A percentile compares a stretch with the other conserved stretches of the same genome.
These are phyloP conservation scores for Schwanniomyces yamadae DNA, from an alignment of 805 yeast species.

Conservation along the genomic window DNA sequence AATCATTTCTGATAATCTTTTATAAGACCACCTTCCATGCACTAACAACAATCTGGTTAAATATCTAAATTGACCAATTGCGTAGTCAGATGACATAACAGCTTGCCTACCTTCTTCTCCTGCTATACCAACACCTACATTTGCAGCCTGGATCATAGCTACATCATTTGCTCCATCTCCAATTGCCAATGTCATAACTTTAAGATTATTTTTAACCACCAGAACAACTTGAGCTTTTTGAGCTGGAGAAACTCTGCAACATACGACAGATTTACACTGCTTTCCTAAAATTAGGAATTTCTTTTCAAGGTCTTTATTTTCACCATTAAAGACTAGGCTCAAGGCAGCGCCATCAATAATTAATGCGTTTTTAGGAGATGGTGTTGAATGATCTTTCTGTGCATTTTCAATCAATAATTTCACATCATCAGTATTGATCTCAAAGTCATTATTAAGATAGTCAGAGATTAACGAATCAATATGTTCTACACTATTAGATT, in stretches of 20 bases:
- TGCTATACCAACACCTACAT: slow-evolving; percentile 82
- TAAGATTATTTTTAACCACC: slow-evolving; percentile 60
- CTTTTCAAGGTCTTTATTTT: slow-evolving; percentile 23
- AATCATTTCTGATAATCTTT: slow-evolving; percentile 71
- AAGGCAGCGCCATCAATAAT: slow-evolving; percentile 73
- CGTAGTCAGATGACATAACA: slow-evolving; percentile 83
- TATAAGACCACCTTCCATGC: slow-evolving; percentile 85
- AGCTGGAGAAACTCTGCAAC: slow-evolving; percentile 83
- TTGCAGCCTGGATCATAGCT: slow-evolving; percentile 85
- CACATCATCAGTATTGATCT: slow-evolving; percentile 24
- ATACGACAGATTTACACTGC: slow-evolving; percentile 73
- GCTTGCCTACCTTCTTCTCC: slow-evolving; percentile 89
- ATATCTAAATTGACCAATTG: slow-evolving; percentile 75
- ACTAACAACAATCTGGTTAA: slow-evolving; percentile 63
- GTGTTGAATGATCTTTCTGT: slow-evolving; percentile 61
- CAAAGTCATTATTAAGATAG: slow-evolving; percentile 49
- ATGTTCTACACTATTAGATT: slow-evolving; percentile 45
- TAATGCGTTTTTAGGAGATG: slow-evolving; percentile 55
- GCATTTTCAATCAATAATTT: slow-evolving; percentile 49
- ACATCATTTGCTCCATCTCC: slow-evolving; percentile 90
- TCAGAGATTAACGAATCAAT: slow-evolving; percentile 42
- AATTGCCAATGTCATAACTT: slow-evolving; percentile 76
- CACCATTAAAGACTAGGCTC: slow-evolving; percentile 40
- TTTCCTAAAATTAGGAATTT: slow-evolving; percentile 71
- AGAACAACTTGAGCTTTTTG: slow-evolving; percentile 77